These are phyloP conservation scores for Quercus phellos DNA, from an alignment of 331 rosid species.

Conservation along the genomic window DNA sequence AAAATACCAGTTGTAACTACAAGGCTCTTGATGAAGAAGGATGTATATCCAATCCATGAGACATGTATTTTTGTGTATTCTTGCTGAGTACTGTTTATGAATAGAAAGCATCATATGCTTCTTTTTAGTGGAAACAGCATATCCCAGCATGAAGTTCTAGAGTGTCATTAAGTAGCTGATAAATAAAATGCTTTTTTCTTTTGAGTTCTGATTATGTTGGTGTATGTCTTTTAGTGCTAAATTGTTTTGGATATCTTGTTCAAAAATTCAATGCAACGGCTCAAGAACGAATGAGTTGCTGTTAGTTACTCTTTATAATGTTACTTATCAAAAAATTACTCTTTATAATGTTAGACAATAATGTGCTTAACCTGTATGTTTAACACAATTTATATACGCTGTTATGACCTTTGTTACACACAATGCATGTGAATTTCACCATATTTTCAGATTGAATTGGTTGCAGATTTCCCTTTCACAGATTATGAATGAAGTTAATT, in stretches of 20 bases:
- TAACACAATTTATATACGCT: background rate
- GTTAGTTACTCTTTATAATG: background rate
- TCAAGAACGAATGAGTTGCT: slow-evolving; percentile 62
- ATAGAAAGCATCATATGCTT: no score
- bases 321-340: background rate
- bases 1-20: no score
- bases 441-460: background rate
- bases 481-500: background rate
- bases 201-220: background rate
- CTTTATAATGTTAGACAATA: background rate
- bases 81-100: no score
- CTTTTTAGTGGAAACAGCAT: no score
- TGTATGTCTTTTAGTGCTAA: background rate
- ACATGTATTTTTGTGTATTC: no score
- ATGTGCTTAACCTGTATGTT: background rate
- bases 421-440: background rate
- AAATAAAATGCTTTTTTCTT: no score
- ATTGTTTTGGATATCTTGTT: slow-evolving; percentile 17
- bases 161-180: no score
- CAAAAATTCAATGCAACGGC: slow-evolving; percentile 72
- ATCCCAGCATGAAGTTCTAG: no score
- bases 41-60: no score
- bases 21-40: no score
- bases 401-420: background rate
- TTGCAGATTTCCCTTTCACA: background rate